Base-by-base conservation (phyloP, 371 early-diverging fungal species). In the Funneliformis caledonium region DNA sequence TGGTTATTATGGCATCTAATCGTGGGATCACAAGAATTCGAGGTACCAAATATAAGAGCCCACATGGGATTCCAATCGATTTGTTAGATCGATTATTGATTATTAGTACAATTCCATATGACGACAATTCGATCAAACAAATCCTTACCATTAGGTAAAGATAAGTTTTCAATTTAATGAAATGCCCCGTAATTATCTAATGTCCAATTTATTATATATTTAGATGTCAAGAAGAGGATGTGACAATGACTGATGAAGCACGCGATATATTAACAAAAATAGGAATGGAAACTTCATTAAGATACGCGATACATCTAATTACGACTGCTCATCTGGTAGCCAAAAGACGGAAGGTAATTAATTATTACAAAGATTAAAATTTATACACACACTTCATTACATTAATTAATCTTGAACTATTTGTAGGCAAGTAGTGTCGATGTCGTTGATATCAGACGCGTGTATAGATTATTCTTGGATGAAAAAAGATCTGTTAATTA, bases 1-100 rank as follows among this genome's bases (percentile, higher is more conserved):
- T 99, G 12, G 97, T 99, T 62, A 96, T 99, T 82, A 97, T 99
- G 96, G 98, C 98, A 12, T 97, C 98, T 14, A 98, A 98, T 90
- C 92, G 98, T 61, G 99, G 99, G 73, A 92, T 96, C 82, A 93
- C 96, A 6, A 90, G 89, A 67, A 98, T 98, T 83, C 92, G 98
- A n/a, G 98, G 99, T 37, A 97, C 97, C 4, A 91, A 91, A 74
- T 96, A 97, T 86, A 91, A 91, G 81, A 94, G 96, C 22, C 98
- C 97, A 4, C 99, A 98, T 84, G 99, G 99, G 70, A 93, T 99
- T 81, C 99, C 99, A 22, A 93, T 96, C 59, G 99, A 99, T 88
- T 90, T 99, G 50, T 88, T 98, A 70, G 99, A 99, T 84, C 93
- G 99, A 45, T 86, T 95, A 64, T 88, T 98, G 52, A 98, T 98